Evolutionary conservation across 441 rosid species (phyloP).

Genomic region (Rhodomyrtus psidioides): DNA sequence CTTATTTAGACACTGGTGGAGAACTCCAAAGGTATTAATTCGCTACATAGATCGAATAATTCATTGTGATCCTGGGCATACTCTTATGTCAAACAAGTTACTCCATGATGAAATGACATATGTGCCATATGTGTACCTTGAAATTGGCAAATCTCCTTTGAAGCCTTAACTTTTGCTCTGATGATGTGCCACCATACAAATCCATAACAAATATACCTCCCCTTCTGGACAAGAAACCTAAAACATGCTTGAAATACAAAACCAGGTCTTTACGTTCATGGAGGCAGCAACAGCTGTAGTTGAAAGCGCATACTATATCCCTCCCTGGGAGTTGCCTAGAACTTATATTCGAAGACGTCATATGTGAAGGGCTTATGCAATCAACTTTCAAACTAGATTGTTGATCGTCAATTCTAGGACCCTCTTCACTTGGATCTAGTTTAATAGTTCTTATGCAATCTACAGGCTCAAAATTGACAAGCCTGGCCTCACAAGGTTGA

Average conservation of each 20-base stretch:
- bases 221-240: conserved; percentile 43
- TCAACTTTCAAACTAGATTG: conserved; percentile 21
- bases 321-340: conserved; percentile 33
- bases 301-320: conserved; percentile 89
- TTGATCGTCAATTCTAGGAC: conserved; percentile 6
- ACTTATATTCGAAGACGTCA: background rate
- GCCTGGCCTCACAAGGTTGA: conserved; percentile 59
- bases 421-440: conserved; percentile 20
- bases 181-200: conserved; percentile 80
- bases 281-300: conserved; percentile 85
- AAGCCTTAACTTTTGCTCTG: conserved; percentile 65
- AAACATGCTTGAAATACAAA: conserved; percentile 64
- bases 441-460: conserved; percentile 32
- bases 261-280: conserved; percentile 65
- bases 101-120: background rate
- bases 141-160: conserved; percentile 72
- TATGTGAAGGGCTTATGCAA: conserved; percentile 10
- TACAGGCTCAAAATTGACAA: conserved; percentile 34
- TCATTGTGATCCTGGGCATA: background rate
- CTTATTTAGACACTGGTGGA: background rate
- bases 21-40: background rate
- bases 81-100: background rate
- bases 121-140: conserved; percentile 32
- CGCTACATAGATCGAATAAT: background rate
- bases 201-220: conserved; percentile 83